Evolutionary conservation across 176 grass and related monocot genomes (phyloP), one percentile per base, ranked within the genome.

Genomic region (Musa beccarii): DNA sequence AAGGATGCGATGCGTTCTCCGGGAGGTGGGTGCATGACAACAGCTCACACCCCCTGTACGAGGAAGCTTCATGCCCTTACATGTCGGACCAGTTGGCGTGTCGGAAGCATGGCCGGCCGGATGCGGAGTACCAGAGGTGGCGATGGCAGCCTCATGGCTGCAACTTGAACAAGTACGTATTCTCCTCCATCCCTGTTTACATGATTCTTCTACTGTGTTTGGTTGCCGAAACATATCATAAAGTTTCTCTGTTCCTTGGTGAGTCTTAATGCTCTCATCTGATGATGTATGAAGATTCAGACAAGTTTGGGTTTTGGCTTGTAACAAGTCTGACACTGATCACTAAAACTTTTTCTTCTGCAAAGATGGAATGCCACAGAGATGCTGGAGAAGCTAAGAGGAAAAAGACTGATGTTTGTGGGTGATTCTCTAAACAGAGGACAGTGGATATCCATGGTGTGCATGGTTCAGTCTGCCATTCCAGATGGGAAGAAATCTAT

Each of bases 361-460:
- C 52, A 53, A 59, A 79, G 77, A 29, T 79, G 65, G 51, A 67
- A 71, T 71, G 77, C 77, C 20, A 71, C 63, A 11, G 53, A 69
- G 14, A 79, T 71, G 77, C 52, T 79, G 53, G 77, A 71, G 53
- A 70, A 67, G 53, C 64, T 79, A 19, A 71, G 77, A 54, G 66
- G 66, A 9, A 79, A 79, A 25, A 52, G 77, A 22, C 11, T 79
- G 22, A 79, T 79, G 77, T 79, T 79, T 14, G 77, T 71, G 26
- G 77, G 77, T 4, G 77, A 79, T 59, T 79, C 77, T 1, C 66
- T 79, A 20, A 79, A 71, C 66, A 17, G 77, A 67, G 64, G 64
- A 3, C 77, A 79, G 28, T 79, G 77, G 77, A 67, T 69, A 50
- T 79, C 77, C 1, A 79, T 79, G 77, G 77, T 79, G 15, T 79